Base-by-base conservation (phyloP, 2,329 filamentous ascomycete species). In the Hymenoscyphus albidus region DNA sequence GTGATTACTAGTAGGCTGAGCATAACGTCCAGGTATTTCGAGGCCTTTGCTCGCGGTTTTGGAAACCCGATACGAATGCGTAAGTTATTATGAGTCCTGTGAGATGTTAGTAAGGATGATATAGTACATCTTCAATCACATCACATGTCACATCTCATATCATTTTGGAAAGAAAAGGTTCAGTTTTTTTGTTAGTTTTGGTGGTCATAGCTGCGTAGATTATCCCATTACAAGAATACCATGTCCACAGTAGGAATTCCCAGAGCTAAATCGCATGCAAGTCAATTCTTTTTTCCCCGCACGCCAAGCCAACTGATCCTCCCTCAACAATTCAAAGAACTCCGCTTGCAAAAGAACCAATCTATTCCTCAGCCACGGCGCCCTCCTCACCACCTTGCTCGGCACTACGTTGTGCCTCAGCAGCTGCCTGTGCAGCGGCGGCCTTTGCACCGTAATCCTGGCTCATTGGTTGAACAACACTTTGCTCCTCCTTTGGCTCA, bases 401-500 rank as follows among this genome's bases (percentile, higher is more conserved):
- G 70, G 78, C 76, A 63, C 83, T 82, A 71, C 81, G 81, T 61
- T 79, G 78, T 74, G 86, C 85, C 76, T 85, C 85, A 71, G 85
- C 88, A 70, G 86, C 85, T 67, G 87, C 87, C 79, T 90, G 86
- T 74, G 87, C 86, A 73, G 86, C 85, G 65, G 86, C 76, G 71
- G 87, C 87, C 91, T 99, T 99, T 75, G 94, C 92, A 77, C 95
- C 95, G 84, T 99, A 99, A 85, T 99, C 96, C 84, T 97, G 93
- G 83, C 90, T 94, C 82, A 94, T 90, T 79, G 95, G 95, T 83
- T 97, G 93, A 76, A 97, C 87, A 72, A 98, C 90, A 76, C 90
- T 88, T 80, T 93, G 88, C 88, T 99, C 95, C 85, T 99, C 95
- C 92, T 99, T 99, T 83, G 95, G 96, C 87, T 99, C 95, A 82